Percentiles rank a stretch among this genome's conserved stretches.
phyloP scores from a whole-genome alignment of 371 early-diverging fungal genomes.

The Nematocida parisii region DNA sequence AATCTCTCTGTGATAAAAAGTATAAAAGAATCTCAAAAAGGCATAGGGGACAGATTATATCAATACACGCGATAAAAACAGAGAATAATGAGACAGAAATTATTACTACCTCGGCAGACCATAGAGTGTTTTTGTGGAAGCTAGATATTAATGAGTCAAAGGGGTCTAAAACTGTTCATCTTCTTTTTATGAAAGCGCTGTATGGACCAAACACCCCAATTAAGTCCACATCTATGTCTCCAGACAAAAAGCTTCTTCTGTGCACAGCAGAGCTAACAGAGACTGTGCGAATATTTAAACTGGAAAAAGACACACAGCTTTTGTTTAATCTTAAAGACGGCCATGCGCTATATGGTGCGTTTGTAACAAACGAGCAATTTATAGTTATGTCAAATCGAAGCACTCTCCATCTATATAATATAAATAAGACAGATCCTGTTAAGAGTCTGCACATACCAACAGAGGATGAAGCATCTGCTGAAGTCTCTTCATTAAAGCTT shows the following conservation, averaged over 20 bases:
- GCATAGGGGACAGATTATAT: slow-evolving; percentile 14
- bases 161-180: background rate
- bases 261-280: slow-evolving; percentile 45
- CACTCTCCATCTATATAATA: slow-evolving; percentile 27
- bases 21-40: slow-evolving; percentile 7
- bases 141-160: slow-evolving; percentile 1
- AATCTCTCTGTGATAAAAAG: background rate
- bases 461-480: background rate
- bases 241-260: slow-evolving; percentile 17
- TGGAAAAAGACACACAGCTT: slow-evolving; percentile 46
- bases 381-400: slow-evolving; percentile 10
- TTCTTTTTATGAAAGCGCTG: slow-evolving; percentile 43
- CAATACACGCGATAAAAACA: background rate
- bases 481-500: background rate
- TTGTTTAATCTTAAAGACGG: slow-evolving; percentile 16
- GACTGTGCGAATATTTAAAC: slow-evolving; percentile 26
- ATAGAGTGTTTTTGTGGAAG: slow-evolving; percentile 34
- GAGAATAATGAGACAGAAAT: slow-evolving; percentile 38
- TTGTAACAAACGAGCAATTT: background rate
- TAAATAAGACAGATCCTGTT: background rate
- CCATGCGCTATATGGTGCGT: slow-evolving; percentile 13
- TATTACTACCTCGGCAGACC: slow-evolving; percentile 25
- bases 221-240: slow-evolving; percentile 11
- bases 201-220: slow-evolving; percentile 48
- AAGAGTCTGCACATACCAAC: background rate